Evolutionary conservation across 805 yeast species (phyloP), one percentile per base, ranked within the genome.

Genomic region (Wickerhamomyces strasburgensis): DNA sequence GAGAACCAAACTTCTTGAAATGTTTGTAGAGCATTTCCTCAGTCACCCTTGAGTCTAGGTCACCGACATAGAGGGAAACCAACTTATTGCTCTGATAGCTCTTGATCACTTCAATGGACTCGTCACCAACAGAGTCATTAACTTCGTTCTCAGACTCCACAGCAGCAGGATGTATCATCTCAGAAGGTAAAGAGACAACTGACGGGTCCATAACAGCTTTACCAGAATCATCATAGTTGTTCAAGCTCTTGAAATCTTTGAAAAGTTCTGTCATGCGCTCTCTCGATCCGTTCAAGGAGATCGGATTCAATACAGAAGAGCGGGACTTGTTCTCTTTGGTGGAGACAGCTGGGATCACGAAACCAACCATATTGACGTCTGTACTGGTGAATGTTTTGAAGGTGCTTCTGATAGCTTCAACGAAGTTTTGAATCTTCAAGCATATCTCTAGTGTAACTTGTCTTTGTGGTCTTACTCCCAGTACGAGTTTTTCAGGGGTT

Each of bases 41-140:
- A 3, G 72, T 61, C 3, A 79, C 72, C 1, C 63, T 42, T 30
- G 60, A 58, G 47, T 69, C 70, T 39, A 83, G 62, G 38, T 79
- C 81, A 6, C 89, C 89, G 19, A 83, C 79, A 47, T 76, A 83
- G n/a, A 51, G 45, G 9, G 57, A 42, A 21, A 34, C 37, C 32
- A 46, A 31, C 31, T 43, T 45, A 9, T 35, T 17, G 23, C 28
- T 32, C 31, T 42, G 11, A 31, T 41, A 35, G 31, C 43, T 38
- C 29, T 43, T 49, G 5, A 48, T 40, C 33, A 43, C 29, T 25
- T 44, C 50, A 29, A 44, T 40, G 11, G 52, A 46, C 3, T 40
- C 44, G 29, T 43, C 38, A 5, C 29, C 45, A 8, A 36, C 29
- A n/a, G 43, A 29, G 14, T 34, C 39, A 14, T 35, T 32, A 5